Percentiles rank a stretch among this genome's conserved stretches.
phyloP scores from a whole-genome alignment of 495 filamentous ascomycete genomes.

The Aspergillus incahuasiensis region DNA sequence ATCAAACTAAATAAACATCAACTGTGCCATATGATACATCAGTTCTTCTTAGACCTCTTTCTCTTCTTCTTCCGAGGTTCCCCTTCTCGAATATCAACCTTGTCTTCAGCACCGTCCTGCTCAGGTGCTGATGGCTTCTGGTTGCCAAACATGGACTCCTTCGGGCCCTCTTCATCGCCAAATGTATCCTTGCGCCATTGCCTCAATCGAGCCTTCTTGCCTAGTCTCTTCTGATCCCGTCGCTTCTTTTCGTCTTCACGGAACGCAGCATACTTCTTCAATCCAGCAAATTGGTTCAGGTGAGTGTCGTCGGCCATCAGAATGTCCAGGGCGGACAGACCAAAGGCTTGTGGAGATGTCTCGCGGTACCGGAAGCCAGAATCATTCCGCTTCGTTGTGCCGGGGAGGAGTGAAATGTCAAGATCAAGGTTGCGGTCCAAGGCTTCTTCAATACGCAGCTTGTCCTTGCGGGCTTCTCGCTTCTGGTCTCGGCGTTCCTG shows the following conservation, averaged over 20 bases:
- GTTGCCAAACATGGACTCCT: constrained; percentile 27
- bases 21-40: neutral
- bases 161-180: constrained; percentile 64
- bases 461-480: constrained; percentile 68
- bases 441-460: constrained; percentile 78
- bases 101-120: constrained; percentile 23
- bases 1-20: neutral
- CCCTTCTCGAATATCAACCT: constrained; percentile 46
- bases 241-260: constrained; percentile 82
- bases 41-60: constrained; percentile 49
- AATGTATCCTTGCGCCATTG: constrained; percentile 94
- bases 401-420: constrained; percentile 54
- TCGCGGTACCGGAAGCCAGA: constrained; percentile 83
- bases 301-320: constrained; percentile 82
- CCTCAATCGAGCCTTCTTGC: constrained; percentile 84
- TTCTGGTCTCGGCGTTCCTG: constrained; percentile 67
- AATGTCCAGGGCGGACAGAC: constrained; percentile 84
- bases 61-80: constrained; percentile 42
- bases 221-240: constrained; percentile 77
- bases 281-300: constrained; percentile 83
- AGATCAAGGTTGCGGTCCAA: constrained; percentile 78
- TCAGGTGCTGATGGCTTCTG: constrained; percentile 23
- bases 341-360: constrained; percentile 84
- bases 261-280: constrained; percentile 92
- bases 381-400: constrained; percentile 50